Base-by-base conservation (phyloP, 306 rosid genomes). In the Elaeagnus macrophylla region DNA sequence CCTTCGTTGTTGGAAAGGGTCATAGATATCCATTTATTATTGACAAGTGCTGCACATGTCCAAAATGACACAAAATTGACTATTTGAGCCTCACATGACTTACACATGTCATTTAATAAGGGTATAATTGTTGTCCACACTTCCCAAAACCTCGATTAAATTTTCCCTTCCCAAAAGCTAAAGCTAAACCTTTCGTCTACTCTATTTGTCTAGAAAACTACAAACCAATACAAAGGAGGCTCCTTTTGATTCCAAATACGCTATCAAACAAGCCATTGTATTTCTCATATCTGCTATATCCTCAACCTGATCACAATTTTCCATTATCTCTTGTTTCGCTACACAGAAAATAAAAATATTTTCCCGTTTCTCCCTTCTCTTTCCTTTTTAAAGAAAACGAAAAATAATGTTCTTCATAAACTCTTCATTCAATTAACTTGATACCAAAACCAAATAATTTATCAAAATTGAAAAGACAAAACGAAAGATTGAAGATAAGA, bases 221-320 rank as follows among this genome's bases (percentile, higher is more conserved):
- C 96, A 84, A 0, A 90, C 83, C 1, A 95, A 86, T 7, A 90
- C 81, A 70, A 91, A 81, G 14, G 86, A 72, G 0, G 94, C 95
- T 37, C 89, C 94, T 69, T 86, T 86, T 3, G 74, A 58, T 60
- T 86, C 70, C 79, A 91, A 53, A 69, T 81, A 81, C 1, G 57
- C 72, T 66, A 82, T 66, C 14, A 86, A 64, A 51, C 54, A 58
- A 9, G 76, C 75, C 32, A 90, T 1, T 32, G 97, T 90, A 38
- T 51, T 83, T 42, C 97, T 95, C 0, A 85, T 79, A 48, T 90
- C 97, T 25, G 86, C 83, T 43, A 90, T 79, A 62, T 90, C 95
- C 69, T 90, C 97, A 46, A 90, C 94, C 95, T 89, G 65, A 6
- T 5, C 3, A 10, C 45, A n/a, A 5, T 1, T 40, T 1, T 40